phyloP scores from a whole-genome alignment of 2,329 filamentous ascomycete species.

The Aspergillus ustus region DNA sequence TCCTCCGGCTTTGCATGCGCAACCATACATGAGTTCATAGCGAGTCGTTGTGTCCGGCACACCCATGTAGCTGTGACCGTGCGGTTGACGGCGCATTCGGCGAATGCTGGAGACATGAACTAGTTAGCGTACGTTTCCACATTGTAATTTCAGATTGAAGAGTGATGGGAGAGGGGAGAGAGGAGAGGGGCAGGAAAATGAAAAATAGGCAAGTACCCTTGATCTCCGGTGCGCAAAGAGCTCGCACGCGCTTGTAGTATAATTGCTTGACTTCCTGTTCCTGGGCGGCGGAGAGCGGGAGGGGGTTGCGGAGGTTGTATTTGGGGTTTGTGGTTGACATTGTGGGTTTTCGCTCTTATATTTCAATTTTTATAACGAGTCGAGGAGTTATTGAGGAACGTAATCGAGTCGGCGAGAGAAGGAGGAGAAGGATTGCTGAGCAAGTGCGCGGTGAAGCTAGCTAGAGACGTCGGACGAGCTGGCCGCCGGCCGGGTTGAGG shows the following conservation, averaged over 20 bases:
- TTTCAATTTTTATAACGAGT: constrained; percentile 8
- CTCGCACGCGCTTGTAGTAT: constrained; percentile 78
- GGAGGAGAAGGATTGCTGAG: background rate
- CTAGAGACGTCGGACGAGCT: background rate
- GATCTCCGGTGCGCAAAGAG: constrained; percentile 76
- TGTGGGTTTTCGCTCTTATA: background rate
- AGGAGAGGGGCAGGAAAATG: background rate
- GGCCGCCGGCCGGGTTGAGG: background rate
- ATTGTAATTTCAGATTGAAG: background rate
- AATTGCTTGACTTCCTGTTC: constrained; percentile 81
- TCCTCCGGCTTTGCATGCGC: constrained; percentile 80
- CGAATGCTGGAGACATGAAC: constrained; percentile 69
- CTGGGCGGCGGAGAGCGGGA: constrained; percentile 80
- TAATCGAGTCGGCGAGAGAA: background rate
- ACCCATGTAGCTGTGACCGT: constrained; percentile 87
- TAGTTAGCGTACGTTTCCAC: background rate
- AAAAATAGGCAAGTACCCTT: constrained; percentile 58
- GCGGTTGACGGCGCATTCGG: constrained; percentile 81
- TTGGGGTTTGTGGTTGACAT: constrained; percentile 18
- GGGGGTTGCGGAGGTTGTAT: constrained; percentile 67
- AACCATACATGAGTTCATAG: constrained; percentile 96
- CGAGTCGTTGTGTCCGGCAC: constrained; percentile 76
- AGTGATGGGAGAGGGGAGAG: background rate
- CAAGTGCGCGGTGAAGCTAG: background rate
- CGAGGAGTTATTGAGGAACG: background rate